Conservation (phyloP, 257 asterid genomes). For the Pogostemon cablin region DNA sequence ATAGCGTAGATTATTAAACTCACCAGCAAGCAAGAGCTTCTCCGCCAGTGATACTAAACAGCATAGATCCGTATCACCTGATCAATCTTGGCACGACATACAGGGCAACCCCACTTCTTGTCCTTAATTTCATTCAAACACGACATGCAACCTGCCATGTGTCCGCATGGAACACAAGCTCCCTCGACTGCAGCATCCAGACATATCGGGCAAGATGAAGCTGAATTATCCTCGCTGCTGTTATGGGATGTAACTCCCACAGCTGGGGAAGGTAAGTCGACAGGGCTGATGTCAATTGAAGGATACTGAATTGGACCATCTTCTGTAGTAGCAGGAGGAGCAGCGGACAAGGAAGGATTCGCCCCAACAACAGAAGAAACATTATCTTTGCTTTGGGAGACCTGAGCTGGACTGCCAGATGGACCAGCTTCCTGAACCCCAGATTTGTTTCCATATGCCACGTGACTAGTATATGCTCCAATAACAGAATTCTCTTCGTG, state of each 20-base stretch:
- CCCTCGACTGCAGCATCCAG: constrained; percentile 83
- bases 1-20: neutral
- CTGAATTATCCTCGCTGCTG: constrained; percentile 36
- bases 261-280: constrained; percentile 44
- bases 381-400: constrained; percentile 27
- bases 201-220: constrained; percentile 72
- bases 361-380: constrained; percentile 33
- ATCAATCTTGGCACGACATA: constrained; percentile 81
- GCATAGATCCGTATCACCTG: constrained; percentile 77
- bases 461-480: constrained; percentile 41
- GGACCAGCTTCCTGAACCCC: constrained; percentile 42
- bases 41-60: constrained; percentile 45
- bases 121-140: constrained; percentile 74
- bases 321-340: constrained; percentile 51
- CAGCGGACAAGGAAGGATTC: constrained; percentile 37
- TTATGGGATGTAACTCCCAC: constrained; percentile 31
- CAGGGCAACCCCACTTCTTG: constrained; percentile 92
- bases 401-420: constrained; percentile 35
- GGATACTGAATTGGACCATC: constrained; percentile 81
- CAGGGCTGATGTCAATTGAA: constrained; percentile 52
- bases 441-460: constrained; percentile 38
- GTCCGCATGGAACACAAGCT: constrained; percentile 95
- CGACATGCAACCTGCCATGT: constrained; percentile 93
- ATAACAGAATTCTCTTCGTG: constrained; percentile 30
- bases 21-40: constrained; percentile 38